phyloP scores from a whole-genome alignment of 139 green algal genomes.

The Chlamydomonas eustigma region DNA sequence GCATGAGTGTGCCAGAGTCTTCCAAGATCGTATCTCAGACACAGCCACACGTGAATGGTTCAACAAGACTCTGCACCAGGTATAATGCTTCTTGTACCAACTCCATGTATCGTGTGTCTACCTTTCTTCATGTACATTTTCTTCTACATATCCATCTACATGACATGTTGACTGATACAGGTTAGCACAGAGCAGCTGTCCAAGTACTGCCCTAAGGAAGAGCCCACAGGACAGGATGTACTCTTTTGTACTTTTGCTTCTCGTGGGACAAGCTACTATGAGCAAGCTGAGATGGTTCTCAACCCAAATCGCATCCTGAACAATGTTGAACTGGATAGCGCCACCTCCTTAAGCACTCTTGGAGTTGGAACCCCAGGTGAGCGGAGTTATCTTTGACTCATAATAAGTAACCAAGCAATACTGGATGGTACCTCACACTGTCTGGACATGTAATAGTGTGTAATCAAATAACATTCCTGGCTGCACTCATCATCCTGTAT shows the following conservation, averaged over 20 bases:
- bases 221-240: conserved; percentile 8
- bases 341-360: too few species aligned
- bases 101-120: conserved; percentile 5
- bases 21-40: conserved; percentile 58
- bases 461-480: too few species aligned
- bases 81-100: neutral
- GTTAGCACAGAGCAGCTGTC: neutral
- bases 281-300: conserved; percentile 23
- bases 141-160: too few species aligned
- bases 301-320: neutral
- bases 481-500: too few species aligned
- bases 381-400: too few species aligned
- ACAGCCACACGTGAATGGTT: conserved; percentile 23
- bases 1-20: conserved; percentile 61
- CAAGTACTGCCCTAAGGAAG: neutral
- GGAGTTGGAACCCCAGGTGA: too few species aligned
- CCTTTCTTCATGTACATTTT: too few species aligned
- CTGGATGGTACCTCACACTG: too few species aligned
- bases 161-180: too few species aligned
- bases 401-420: too few species aligned
- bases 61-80: conserved; percentile 25
- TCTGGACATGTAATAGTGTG: too few species aligned
- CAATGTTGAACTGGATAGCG: too few species aligned
- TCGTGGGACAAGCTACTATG: conserved; percentile 14
- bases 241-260: conserved; percentile 35